phyloP scores from a whole-genome alignment of 2,329 filamentous ascomycete genomes.

The Beauveria sp. region DNA sequence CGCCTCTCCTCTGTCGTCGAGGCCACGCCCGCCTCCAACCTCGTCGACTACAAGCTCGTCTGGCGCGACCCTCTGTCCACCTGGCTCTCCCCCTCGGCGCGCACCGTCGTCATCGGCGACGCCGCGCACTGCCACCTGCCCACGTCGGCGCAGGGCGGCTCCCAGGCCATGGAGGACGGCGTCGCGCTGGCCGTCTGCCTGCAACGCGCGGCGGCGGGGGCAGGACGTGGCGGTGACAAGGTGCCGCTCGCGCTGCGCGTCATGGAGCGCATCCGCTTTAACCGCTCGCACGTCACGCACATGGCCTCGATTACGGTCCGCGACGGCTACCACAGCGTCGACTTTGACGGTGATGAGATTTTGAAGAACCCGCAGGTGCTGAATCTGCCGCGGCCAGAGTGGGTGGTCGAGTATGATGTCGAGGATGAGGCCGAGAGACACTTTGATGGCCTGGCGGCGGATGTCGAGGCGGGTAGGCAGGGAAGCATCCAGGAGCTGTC shows the following conservation, averaged over 20 bases:
- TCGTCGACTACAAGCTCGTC: background rate
- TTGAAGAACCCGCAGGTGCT: background rate
- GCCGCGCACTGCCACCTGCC: conserved; percentile 34
- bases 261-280: background rate
- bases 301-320: background rate
- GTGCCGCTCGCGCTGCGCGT: background rate
- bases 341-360: background rate
- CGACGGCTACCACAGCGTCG: background rate
- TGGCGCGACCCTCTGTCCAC: background rate
- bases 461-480: background rate
- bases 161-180: conserved; percentile 35
- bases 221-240: conserved; percentile 11
- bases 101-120: conserved; percentile 33
- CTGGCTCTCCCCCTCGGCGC: conserved; percentile 25
- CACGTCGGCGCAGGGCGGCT: conserved; percentile 32
- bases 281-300: background rate
- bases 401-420: background rate
- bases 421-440: background rate
- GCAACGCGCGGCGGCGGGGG: conserved; percentile 2
- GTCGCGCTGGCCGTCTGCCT: conserved; percentile 30
- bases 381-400: background rate
- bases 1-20: background rate
- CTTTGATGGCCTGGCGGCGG: background rate
- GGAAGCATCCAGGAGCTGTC: background rate
- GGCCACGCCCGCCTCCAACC: background rate